phyloP scores from a whole-genome alignment of 2,329 filamentous ascomycete genomes.

The Fusarium clavum region DNA sequence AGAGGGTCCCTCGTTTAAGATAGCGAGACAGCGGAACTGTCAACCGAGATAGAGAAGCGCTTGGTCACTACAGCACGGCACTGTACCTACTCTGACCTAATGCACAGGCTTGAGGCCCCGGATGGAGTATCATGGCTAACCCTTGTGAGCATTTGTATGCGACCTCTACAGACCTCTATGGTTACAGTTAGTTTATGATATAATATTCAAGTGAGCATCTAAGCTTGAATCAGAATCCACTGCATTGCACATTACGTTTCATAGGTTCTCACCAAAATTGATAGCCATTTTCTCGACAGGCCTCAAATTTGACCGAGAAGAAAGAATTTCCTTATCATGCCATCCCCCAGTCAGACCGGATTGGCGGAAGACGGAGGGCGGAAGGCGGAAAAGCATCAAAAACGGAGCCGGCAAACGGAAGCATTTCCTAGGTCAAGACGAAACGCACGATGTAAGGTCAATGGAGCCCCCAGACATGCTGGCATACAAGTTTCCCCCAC shows the following conservation, averaged over 20 bases:
- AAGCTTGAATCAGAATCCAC: neutral
- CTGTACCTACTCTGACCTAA: neutral
- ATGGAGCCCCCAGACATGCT: constrained; percentile 33
- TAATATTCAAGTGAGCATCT: neutral
- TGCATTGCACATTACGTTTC: constrained; percentile 4
- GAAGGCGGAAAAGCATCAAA: constrained; percentile 1
- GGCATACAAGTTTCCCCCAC: constrained; percentile 26
- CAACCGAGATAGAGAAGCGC: constrained; percentile 10
- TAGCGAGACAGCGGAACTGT: constrained; percentile 6
- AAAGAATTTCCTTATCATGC: constrained; percentile 27
- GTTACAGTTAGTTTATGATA: neutral
- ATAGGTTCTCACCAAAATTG: constrained; percentile 12
- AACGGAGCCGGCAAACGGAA: constrained; percentile 29
- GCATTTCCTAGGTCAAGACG: constrained; percentile 23
- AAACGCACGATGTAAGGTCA: constrained; percentile 36
- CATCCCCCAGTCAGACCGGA: constrained; percentile 11
- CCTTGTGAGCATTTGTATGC: neutral
- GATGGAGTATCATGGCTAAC: constrained; percentile 6
- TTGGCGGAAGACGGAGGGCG: constrained; percentile 4
- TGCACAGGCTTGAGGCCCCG: constrained; percentile 17
- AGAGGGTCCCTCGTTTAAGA: constrained; percentile 25
- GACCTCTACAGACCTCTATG: neutral
- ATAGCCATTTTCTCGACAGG: neutral
- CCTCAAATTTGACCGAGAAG: constrained; percentile 10
- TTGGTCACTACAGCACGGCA: neutral